Evolutionary conservation across 805 yeast species (phyloP), one percentile per base, ranked within the genome.

Genomic region (Candida odintsovae): DNA sequence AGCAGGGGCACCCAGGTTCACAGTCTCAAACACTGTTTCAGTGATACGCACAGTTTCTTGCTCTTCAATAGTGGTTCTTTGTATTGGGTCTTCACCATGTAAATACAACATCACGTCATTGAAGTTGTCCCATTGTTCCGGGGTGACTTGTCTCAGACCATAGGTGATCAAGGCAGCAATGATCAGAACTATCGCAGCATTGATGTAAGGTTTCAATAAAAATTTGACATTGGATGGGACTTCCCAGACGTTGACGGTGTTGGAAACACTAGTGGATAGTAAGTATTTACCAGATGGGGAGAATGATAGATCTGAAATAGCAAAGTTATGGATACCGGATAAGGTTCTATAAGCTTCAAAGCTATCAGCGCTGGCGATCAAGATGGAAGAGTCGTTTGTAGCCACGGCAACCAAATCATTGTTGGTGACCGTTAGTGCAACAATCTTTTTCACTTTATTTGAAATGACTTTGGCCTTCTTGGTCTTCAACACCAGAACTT

Each of bases 211-310:
- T 3, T 46, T 50, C 39, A 52, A 48, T 19, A 43, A 51, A 23
- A 26, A 41, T 23, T 40, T 50, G 28, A 71, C 71, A 20, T 72
- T 73, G 21, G 64, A 66, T 4, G 94, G 90, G 19, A 88, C 62
- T 47, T 69, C 71, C 47, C 82, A 66, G 9, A 88, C 79, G 54
- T 75, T 79, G 25, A 89, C 76, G 1, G 88, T 74, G 50, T 84
- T 82, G 3, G 94, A 86, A 1, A 90, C 95, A 29, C 92, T 83
- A 0, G 80, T 83, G 20, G 88, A 76, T 3, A 88, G 92, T 42
- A 88, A 65, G 46, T 72, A 73, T 43, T 76, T 66, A 8, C 90
- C 89, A 59, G 79, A 73, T 13, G 86, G 83, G 5, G 89, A 82
- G 49, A 88, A 82, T 3, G 78, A 69, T 10, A 87, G 78, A 39